These are phyloP conservation scores for Thermochaetoides dissita DNA, from an alignment of 2,329 filamentous ascomycete species.

Conservation along the genomic window DNA sequence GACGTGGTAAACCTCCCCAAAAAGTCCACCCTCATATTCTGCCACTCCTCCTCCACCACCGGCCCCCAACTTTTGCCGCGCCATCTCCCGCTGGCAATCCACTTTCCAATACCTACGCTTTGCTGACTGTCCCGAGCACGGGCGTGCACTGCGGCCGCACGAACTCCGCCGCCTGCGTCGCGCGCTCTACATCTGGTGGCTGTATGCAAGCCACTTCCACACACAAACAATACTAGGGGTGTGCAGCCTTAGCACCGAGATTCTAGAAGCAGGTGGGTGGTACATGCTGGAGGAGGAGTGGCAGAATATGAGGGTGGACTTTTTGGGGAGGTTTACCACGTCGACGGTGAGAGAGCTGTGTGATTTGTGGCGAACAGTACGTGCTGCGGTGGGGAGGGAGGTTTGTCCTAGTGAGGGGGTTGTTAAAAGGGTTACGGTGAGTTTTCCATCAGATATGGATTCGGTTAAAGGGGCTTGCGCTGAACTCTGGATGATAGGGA, in stretches of 20 bases:
- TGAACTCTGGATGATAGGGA: slow-evolving; percentile 8
- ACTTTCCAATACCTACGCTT: slow-evolving; percentile 26
- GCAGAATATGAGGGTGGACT: slow-evolving; percentile 22
- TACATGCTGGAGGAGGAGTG: too few relatives aligned
- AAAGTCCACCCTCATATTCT: slow-evolving; percentile 24
- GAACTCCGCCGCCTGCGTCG: slow-evolving; percentile 35
- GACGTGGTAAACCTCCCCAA: slow-evolving; percentile 30
- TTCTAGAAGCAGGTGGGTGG: too few relatives aligned
- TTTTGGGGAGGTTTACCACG: slow-evolving; percentile 31
- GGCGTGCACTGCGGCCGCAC: slow-evolving; percentile 27
- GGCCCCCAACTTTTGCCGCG: slow-evolving; percentile 16
- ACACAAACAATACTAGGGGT: too few relatives aligned
- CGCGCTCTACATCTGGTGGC: slow-evolving; percentile 41
- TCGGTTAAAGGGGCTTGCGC: not conserved
- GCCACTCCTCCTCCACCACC: too few relatives aligned
- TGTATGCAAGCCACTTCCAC: slow-evolving; percentile 39
- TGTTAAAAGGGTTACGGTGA: slow-evolving; percentile 4
- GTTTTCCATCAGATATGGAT: not conserved
- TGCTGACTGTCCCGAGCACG: slow-evolving; percentile 26
- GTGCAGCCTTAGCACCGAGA: too few relatives aligned
- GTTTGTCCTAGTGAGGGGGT: slow-evolving; percentile 25
- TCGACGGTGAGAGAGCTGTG: slow-evolving; percentile 30
- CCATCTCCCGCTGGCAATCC: slow-evolving; percentile 26
- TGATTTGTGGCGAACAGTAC: slow-evolving; percentile 31
- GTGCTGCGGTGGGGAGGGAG: slow-evolving; percentile 29